phyloP scores from a whole-genome alignment of 768 basidiomycete species.

The Termitomyces eurrhizus region DNA sequence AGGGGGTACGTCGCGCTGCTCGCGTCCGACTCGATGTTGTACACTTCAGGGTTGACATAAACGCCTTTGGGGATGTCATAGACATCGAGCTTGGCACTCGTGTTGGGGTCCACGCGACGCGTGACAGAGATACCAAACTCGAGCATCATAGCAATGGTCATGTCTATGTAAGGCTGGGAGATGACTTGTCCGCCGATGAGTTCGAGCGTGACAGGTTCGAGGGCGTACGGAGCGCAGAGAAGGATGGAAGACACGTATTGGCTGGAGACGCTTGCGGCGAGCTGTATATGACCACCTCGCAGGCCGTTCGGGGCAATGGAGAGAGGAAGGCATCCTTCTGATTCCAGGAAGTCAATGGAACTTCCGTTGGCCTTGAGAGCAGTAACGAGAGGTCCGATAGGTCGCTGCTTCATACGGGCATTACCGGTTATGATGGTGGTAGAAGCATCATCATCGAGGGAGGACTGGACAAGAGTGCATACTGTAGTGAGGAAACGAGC shows the following conservation, averaged over 20 bases:
- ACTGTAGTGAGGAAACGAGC: conserved; percentile 97
- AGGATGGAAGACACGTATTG: conserved; percentile 99
- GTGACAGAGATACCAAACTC: conserved; percentile 81
- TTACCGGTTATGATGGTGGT: conserved; percentile 92
- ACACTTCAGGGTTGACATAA: conserved; percentile 75
- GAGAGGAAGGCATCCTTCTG: conserved; percentile 82
- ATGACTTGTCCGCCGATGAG: conserved; percentile 94
- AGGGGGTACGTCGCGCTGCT: conserved; percentile 96
- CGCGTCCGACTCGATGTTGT: conserved; percentile 94
- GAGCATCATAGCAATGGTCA: conserved; percentile 98
- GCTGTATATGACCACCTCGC: conserved; percentile 74
- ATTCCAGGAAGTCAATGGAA: conserved; percentile 73
- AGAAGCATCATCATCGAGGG: conserved; percentile 32
- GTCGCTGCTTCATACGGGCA: conserved; percentile 97
- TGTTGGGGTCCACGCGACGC: conserved; percentile 55
- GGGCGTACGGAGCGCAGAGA: conserved; percentile 92
- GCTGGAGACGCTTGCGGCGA: conserved; percentile 92
- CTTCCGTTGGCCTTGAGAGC: conserved; percentile 83
- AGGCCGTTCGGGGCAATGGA: conserved; percentile 82
- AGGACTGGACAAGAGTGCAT: conserved; percentile 75
- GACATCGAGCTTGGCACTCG: conserved; percentile 65
- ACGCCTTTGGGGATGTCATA: conserved; percentile 83
- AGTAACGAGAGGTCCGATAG: conserved; percentile 91
- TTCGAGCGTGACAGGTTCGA: conserved; percentile 79
- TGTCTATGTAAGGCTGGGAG: conserved; percentile 98